phyloP scores from a whole-genome alignment of 2,329 filamentous ascomycete species.

The Zymoseptoria tritici region DNA sequence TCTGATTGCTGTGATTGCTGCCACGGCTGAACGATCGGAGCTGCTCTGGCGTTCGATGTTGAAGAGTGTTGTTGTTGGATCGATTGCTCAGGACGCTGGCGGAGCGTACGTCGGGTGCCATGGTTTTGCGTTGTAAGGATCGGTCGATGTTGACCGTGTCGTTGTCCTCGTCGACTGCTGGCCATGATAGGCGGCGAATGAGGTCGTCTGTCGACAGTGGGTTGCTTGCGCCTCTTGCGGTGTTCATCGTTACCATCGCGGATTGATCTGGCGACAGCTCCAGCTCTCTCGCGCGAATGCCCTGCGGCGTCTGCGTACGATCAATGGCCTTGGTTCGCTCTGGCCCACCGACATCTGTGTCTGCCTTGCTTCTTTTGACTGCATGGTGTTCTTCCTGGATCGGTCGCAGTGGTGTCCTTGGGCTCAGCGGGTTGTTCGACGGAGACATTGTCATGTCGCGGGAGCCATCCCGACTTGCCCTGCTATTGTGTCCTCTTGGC shows the following conservation, averaged over 20 bases:
- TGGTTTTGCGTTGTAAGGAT: conserved; percentile 22
- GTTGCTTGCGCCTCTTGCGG: conserved; percentile 15
- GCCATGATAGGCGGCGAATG: conserved; percentile 32
- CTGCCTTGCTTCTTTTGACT: conserved; percentile 35
- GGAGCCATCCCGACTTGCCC: neutral
- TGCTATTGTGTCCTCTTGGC: neutral
- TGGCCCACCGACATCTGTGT: conserved; percentile 36
- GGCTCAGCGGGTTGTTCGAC: conserved; percentile 15
- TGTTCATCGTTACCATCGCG: conserved; percentile 3
- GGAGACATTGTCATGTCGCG: conserved; percentile 3
- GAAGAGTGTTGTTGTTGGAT: conserved; percentile 34
- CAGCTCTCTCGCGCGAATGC: conserved; percentile 25
- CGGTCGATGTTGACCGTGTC: conserved; percentile 39
- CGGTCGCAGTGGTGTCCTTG: conserved; percentile 34
- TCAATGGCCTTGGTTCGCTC: conserved; percentile 37
- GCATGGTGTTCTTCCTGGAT: conserved; percentile 35
- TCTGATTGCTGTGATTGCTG: conserved; percentile 48
- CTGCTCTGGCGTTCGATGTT: conserved; percentile 37
- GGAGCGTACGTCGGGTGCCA: conserved; percentile 29
- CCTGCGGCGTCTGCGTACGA: conserved; percentile 36
- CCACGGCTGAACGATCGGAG: conserved; percentile 55
- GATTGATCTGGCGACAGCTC: conserved; percentile 14
- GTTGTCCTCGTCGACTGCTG: conserved; percentile 39
- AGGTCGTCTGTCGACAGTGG: conserved; percentile 28
- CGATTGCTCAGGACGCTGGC: conserved; percentile 40